Base-by-base conservation (phyloP, 257 asterid genomes). In the Solanum chiquidenum region DNA sequence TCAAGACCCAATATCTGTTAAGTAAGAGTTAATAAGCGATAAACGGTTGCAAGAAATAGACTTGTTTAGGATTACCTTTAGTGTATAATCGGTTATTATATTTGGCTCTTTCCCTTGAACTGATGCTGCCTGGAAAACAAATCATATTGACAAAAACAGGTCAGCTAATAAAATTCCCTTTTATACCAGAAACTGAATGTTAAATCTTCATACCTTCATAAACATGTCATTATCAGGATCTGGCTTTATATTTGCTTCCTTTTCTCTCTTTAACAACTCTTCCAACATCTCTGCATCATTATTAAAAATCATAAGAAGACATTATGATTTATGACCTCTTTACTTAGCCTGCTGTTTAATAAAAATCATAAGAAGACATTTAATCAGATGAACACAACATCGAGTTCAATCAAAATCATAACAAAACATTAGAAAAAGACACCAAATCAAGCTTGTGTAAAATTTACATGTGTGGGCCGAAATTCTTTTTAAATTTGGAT, bases 261-360 rank as follows among this genome's bases (percentile, higher is more conserved):
- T 95, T 89, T 96, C 99, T 88, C 98, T 94, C 82, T 98, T 94
- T 46, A 95, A 95, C 91, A 96, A 88, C 60, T 96, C 98, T 5
- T 93, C 94, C 92, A 94, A 86, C 91, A 94, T 92, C 71, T 93
- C 98, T 95, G 94, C 87, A 89, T 83, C 49, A 73, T 35, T 9
- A 16, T 34, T 73, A 73, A 73, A 29, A 29, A 29, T 29, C 29
- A 29, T 29, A 29, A 29, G 29, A 29, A 29, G 29, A 29, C 29
- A 71, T 16, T 31, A 71, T 71, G 79, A 71, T 4, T 21, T 71
- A 37, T 58, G 66, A 58, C 66, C 25, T 55, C 64, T 16, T 31
- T 71, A n/a, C 76, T 31, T 69, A 73, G 46, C 80, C 46, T 73
- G 34, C 80, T 64, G 18, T 33, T 68, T 68, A 60, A 60, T 4